Percentiles rank a stretch among this genome's conserved stretches.
phyloP scores from a whole-genome alignment of 495 filamentous ascomycete genomes.

The Paragyromitra xinjiangensis region DNA sequence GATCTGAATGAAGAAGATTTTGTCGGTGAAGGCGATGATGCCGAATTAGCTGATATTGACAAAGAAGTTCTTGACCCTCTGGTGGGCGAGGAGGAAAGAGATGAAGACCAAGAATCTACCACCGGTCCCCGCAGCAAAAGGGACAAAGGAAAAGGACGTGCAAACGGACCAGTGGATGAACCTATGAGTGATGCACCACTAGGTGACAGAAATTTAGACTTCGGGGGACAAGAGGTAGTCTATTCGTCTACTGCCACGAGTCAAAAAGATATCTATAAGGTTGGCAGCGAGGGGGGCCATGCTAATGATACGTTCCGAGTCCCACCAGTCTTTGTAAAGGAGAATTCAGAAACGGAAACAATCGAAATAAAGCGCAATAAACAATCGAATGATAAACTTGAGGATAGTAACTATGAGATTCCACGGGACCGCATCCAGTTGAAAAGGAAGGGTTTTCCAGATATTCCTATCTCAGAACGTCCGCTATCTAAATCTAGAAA shows the following conservation, averaged over 20 bases:
- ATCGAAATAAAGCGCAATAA: background rate
- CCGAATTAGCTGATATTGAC: slow-evolving; percentile 36
- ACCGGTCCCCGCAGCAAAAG: background rate
- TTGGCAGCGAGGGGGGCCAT: background rate
- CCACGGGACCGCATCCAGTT: slow-evolving; percentile 47
- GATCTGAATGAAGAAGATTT: slow-evolving; percentile 56
- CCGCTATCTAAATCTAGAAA: slow-evolving; percentile 31
- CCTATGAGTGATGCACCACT: slow-evolving; percentile 17
- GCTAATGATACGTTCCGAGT: slow-evolving; percentile 17
- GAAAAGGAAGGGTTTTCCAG: slow-evolving; percentile 34
- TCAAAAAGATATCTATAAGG: background rate
- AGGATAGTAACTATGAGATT: slow-evolving; percentile 57
- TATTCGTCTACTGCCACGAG: background rate
- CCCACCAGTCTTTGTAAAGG: slow-evolving; percentile 5
- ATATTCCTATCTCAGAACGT: background rate
- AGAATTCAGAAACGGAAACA: background rate
- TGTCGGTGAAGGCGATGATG: slow-evolving; percentile 34
- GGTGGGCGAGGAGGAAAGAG: slow-evolving; percentile 44
- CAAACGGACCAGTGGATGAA: slow-evolving; percentile 15
- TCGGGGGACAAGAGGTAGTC: background rate
- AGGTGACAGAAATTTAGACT: background rate
- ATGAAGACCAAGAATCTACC: slow-evolving; percentile 21
- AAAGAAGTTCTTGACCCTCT: slow-evolving; percentile 41
- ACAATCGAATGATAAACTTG: slow-evolving; percentile 11
- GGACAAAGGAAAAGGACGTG: slow-evolving; percentile 10